Conservation (phyloP, 345 rosid genomes). For the Rhodomyrtus tomentosa region DNA sequence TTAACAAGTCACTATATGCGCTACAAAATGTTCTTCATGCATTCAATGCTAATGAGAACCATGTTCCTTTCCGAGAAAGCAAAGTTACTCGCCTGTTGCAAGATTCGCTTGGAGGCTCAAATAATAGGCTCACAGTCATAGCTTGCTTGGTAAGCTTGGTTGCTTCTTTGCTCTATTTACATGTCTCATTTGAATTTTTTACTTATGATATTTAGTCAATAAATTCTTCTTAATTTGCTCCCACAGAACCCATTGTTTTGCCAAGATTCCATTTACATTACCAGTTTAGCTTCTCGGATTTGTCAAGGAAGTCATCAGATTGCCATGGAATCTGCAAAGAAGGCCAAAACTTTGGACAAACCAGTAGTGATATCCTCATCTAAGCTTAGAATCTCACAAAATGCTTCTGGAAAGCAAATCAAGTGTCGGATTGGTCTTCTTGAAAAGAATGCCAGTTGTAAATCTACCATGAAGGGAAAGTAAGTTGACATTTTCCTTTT, state of each 20-base stretch:
- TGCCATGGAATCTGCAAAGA: conserved; percentile 23
- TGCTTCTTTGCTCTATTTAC: not conserved
- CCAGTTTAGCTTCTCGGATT: conserved; percentile 58
- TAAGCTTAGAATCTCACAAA: conserved; percentile 17
- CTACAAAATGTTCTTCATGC: conserved; percentile 59
- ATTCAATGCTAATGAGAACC: conserved; percentile 44
- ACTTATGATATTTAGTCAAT: not conserved
- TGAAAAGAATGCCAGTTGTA: conserved; percentile 18
- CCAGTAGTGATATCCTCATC: conserved; percentile 12
- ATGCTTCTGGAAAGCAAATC: conserved; percentile 23
- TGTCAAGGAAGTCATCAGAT: conserved; percentile 19
- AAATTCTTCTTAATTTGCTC: not conserved
- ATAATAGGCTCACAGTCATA: conserved; percentile 30
- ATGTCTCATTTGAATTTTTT: not conserved
- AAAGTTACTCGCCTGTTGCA: conserved; percentile 62
- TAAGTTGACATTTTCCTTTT: not conserved
- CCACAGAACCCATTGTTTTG: conserved; percentile 45
- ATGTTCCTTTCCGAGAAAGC: conserved; percentile 75
- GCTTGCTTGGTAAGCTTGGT: conserved; percentile 53
- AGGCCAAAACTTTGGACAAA: conserved; percentile 16
- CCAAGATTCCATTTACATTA: conserved; percentile 66
- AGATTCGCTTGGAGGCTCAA: conserved; percentile 49
- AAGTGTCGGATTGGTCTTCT: conserved; percentile 8
- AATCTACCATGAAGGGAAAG: conserved; percentile 39
- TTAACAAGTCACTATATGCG: conserved; percentile 60